phyloP scores from a whole-genome alignment of 805 yeast species.

The Grigorovia yakushimaensis region DNA sequence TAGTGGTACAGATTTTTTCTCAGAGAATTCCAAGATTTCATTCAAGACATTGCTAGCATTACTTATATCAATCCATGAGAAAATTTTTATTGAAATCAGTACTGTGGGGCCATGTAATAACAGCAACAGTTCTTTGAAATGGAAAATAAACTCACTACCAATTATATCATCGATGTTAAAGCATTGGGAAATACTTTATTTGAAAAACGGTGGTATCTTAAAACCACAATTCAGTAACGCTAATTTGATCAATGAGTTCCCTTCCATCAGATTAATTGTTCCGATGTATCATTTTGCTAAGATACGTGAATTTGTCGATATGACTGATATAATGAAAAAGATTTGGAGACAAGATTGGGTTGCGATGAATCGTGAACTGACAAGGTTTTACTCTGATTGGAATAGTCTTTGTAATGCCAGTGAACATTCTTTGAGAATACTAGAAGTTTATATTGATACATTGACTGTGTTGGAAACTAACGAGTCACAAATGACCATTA shows the following conservation, averaged over 20 bases:
- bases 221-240: conserved; percentile 38
- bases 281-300: conserved; percentile 61
- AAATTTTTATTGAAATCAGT: conserved; percentile 40
- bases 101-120: conserved; percentile 14
- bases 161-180: conserved; percentile 45
- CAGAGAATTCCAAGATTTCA: conserved; percentile 26
- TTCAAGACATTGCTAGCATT: conserved; percentile 40
- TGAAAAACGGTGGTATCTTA: conserved; percentile 53
- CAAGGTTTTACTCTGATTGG: conserved; percentile 38
- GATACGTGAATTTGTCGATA: conserved; percentile 50
- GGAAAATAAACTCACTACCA: conserved; percentile 60
- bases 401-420: conserved; percentile 60
- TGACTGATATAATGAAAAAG: conserved; percentile 49
- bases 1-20: conserved; percentile 30
- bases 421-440: conserved; percentile 45
- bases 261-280: conserved; percentile 52
- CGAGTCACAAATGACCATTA: conserved; percentile 34
- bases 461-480: conserved; percentile 42
- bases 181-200: conserved; percentile 58
- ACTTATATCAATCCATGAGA: conserved; percentile 58
- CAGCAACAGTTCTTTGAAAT: conserved; percentile 32
- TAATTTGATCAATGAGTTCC: conserved; percentile 36
- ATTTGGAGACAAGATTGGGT: conserved; percentile 62
- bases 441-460: conserved; percentile 63
- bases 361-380: conserved; percentile 47